A percentile compares a stretch with the other conserved stretches of the same genome.
Conservation (phyloP, 129 eudicot species). For the Helianthus tuberosus region DNA sequence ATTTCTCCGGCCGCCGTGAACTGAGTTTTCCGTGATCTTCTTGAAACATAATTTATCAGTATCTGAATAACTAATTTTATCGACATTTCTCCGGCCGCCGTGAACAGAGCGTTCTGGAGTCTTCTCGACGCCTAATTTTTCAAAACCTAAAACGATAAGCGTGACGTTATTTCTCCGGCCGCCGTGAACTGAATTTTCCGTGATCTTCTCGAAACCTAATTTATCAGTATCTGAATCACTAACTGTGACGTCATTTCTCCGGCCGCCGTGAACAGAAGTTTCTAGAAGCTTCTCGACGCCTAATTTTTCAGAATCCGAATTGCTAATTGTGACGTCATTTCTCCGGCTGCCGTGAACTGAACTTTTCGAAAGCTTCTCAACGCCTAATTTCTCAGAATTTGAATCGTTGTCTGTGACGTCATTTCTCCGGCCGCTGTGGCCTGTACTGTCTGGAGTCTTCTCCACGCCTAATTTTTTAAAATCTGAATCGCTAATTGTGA, state of each 20-base stretch:
- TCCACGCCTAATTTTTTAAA: no score
- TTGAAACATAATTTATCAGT: neutral
- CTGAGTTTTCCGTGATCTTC: neutral
- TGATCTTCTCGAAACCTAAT: conserved; percentile 1
- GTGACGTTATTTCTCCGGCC: neutral
- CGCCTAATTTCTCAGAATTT: neutral
- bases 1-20: conserved; percentile 10
- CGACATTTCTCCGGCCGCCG: neutral
- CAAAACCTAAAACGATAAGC: neutral
- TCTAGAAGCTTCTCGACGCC: neutral
- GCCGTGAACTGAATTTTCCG: neutral
- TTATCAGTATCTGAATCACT: neutral
- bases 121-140: neutral
- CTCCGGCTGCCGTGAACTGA: neutral
- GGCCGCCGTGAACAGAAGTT: neutral
- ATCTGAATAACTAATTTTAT: neutral
- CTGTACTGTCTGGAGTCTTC: conserved; percentile 6
- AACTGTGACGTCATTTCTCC: neutral
- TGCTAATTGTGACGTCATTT: neutral
- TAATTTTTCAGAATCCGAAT: neutral
- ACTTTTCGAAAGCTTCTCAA: neutral
- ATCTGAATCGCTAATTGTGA: no score
- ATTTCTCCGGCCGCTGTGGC: neutral
- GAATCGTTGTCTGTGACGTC: neutral
- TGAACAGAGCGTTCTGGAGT: neutral